Percentiles rank a stretch among this genome's conserved stretches.
phyloP scores from a whole-genome alignment of 371 early-diverging fungal species.

The Massospora cicadina region DNA sequence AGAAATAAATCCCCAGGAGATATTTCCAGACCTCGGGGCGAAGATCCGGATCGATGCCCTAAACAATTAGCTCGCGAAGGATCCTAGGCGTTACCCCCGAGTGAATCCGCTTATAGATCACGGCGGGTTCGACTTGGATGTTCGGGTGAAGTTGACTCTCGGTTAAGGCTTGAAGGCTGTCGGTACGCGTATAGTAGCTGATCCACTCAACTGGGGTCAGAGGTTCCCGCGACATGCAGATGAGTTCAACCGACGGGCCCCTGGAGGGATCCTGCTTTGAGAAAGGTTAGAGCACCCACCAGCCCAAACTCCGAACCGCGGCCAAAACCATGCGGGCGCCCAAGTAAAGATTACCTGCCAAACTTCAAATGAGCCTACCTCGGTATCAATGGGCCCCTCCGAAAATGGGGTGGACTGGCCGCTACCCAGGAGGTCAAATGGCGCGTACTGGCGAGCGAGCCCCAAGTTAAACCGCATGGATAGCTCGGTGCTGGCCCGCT shows the following conservation, averaged over 20 bases:
- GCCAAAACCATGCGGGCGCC: not conserved
- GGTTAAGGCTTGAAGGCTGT: constrained; percentile 15
- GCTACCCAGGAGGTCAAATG: not conserved
- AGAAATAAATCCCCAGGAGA: constrained; percentile 64
- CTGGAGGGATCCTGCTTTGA: constrained; percentile 17
- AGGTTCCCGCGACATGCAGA: constrained; percentile 28
- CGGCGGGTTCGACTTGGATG: constrained; percentile 24
- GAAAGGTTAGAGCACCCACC: constrained; percentile 17
- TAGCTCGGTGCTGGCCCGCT: constrained; percentile 5
- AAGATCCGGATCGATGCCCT: constrained; percentile 61
- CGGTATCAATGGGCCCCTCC: constrained; percentile 19
- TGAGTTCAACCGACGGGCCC: constrained; percentile 10
- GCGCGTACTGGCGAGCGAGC: not conserved
- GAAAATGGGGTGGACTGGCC: not conserved
- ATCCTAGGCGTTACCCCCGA: constrained; percentile 20
- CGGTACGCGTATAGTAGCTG: constrained; percentile 39
- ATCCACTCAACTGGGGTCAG: constrained; percentile 64
- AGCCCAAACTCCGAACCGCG: constrained; percentile 8
- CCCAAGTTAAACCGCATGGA: constrained; percentile 1
- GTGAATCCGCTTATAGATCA: constrained; percentile 46
- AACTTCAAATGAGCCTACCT: constrained; percentile 42
- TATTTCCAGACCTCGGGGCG: constrained; percentile 82
- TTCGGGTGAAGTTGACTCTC: not conserved
- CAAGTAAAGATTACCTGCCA: constrained; percentile 20
- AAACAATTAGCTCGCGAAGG: not conserved